A percentile compares a stretch with the other conserved stretches of the same genome.
phyloP scores from a whole-genome alignment of 306 rosid genomes.

The Fragaria iinumae region DNA sequence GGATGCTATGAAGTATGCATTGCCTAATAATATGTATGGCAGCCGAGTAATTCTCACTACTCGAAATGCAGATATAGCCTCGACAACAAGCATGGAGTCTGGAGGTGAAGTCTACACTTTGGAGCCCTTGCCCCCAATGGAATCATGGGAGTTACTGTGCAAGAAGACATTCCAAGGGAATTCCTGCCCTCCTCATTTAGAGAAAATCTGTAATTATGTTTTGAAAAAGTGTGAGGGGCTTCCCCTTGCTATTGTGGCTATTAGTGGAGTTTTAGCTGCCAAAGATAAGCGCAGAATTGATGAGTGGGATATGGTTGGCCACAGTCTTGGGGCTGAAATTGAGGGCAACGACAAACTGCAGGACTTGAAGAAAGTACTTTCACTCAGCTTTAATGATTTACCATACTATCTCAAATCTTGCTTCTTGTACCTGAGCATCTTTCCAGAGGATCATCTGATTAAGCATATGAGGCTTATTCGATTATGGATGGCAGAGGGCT shows the following conservation, averaged over 20 bases:
- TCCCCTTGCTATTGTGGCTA: slow-evolving; percentile 68
- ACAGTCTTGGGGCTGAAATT: slow-evolving; percentile 45
- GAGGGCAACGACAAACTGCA: slow-evolving; percentile 47
- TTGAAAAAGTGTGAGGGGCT: slow-evolving; percentile 54
- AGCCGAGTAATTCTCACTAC: slow-evolving; percentile 57
- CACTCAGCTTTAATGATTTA: slow-evolving; percentile 50
- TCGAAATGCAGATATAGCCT: slow-evolving; percentile 41
- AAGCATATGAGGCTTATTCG: slow-evolving; percentile 46
- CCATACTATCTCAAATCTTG: slow-evolving; percentile 62
- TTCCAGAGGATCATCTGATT: slow-evolving; percentile 38
- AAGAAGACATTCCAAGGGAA: slow-evolving; percentile 45
- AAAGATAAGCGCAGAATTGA: slow-evolving; percentile 46
- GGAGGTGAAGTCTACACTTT: slow-evolving; percentile 38
- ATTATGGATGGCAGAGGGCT: slow-evolving; percentile 62
- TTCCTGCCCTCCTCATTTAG: slow-evolving; percentile 45
- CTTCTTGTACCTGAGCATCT: slow-evolving; percentile 46
- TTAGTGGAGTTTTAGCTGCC: slow-evolving; percentile 52
- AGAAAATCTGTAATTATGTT: slow-evolving; percentile 28
- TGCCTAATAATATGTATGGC: slow-evolving; percentile 43
- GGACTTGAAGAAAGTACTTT: slow-evolving; percentile 45
- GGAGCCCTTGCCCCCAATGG: slow-evolving; percentile 37
- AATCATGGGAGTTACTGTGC: slow-evolving; percentile 47
- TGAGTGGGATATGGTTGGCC: slow-evolving; percentile 39
- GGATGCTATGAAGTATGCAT: slow-evolving; percentile 47
- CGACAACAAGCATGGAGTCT: slow-evolving; percentile 28